Evolutionary conservation across 768 basidiomycete species (phyloP).

Genomic region (Crucibulum laeve): DNA sequence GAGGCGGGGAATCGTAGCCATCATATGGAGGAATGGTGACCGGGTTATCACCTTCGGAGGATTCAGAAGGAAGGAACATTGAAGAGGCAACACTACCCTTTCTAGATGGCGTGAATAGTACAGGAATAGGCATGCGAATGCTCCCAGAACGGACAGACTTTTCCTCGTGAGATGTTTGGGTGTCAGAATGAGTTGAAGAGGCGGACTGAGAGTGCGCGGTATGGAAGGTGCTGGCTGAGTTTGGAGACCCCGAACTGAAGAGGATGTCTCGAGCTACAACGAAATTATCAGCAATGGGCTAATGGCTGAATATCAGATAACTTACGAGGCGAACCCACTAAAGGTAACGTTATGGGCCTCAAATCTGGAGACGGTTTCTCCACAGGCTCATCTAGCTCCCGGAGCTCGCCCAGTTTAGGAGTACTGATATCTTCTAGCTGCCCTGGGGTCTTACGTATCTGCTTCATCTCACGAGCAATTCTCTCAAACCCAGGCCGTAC

Average conservation of each 20-base stretch:
- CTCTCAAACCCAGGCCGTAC: constrained; percentile 49
- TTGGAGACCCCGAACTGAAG: background rate
- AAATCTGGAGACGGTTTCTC: constrained; percentile 27
- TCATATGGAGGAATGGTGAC: constrained; percentile 12
- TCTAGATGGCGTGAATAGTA: too few species aligned
- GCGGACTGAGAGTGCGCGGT: background rate
- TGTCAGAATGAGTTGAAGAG: background rate
- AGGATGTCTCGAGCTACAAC: background rate
- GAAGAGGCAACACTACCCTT: too few species aligned
- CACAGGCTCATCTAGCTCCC: constrained; percentile 6
- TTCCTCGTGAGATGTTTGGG: constrained; percentile 24
- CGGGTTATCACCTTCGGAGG: constrained; percentile 8
- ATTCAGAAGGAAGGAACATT: constrained; percentile 8
- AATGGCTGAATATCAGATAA: background rate
- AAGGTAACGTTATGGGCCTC: constrained; percentile 20
- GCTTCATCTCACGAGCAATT: constrained; percentile 45
- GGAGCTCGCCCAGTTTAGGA: constrained; percentile 8
- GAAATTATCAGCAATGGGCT: background rate
- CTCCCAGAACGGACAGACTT: constrained; percentile 24
- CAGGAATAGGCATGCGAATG: constrained; percentile 20
- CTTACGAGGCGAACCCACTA: constrained; percentile 12
- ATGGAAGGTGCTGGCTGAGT: background rate
- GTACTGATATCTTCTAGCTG: constrained; percentile 22
- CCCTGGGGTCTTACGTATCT: constrained; percentile 36
- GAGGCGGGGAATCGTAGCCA: constrained; percentile 40